Evolutionary conservation across 352 stramenopile genomes (phyloP).

Genomic region (Phytopythium cucurbitacearum): DNA sequence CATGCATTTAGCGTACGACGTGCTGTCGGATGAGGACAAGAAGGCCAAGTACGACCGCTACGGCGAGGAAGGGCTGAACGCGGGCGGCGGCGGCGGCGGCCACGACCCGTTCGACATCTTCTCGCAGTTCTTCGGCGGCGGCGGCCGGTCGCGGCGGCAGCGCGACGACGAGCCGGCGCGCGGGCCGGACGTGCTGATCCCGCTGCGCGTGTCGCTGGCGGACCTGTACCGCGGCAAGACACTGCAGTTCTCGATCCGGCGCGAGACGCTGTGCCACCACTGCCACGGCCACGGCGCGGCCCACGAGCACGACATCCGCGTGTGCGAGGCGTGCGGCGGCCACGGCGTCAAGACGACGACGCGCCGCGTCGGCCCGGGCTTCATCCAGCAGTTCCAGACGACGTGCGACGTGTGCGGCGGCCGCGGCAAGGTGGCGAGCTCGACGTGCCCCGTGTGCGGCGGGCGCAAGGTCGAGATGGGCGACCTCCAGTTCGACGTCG

Average conservation of each 20-base stretch:
- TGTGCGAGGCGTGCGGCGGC: conserved; percentile 91
- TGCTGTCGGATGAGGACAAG: conserved; percentile 90
- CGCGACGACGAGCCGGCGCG: conserved; percentile 54
- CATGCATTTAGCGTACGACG: conserved; percentile 76
- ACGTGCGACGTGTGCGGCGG: conserved; percentile 89
- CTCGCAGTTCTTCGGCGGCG: conserved; percentile 71
- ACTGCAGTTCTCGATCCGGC: conserved; percentile 92
- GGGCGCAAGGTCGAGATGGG: conserved; percentile 89
- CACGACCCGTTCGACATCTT: conserved; percentile 81
- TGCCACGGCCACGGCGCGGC: conserved; percentile 88
- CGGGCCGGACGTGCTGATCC: conserved; percentile 77
- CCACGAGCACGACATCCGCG: conserved; percentile 90
- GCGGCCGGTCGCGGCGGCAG: conserved; percentile 23
- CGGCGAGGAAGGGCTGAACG: conserved; percentile 83
- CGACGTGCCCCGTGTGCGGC: conserved; percentile 86
- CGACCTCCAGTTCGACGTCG: conserved; percentile 95
- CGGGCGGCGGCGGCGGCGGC: conserved; percentile 37
- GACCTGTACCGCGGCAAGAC: conserved; percentile 96
- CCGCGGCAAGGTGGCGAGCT: conserved; percentile 91
- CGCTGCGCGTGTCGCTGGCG: conserved; percentile 91
- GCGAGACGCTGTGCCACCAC: conserved; percentile 92
- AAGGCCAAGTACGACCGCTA: conserved; percentile 89
- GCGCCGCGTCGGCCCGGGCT: conserved; percentile 58
- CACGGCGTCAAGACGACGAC: conserved; percentile 91
- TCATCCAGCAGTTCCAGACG: conserved; percentile 89